A percentile compares a stretch with the other conserved stretches of the same genome.
Evolutionary conservation across 2,329 filamentous ascomycete species (phyloP).

Genomic region (Rasamsonia emersonii): DNA sequence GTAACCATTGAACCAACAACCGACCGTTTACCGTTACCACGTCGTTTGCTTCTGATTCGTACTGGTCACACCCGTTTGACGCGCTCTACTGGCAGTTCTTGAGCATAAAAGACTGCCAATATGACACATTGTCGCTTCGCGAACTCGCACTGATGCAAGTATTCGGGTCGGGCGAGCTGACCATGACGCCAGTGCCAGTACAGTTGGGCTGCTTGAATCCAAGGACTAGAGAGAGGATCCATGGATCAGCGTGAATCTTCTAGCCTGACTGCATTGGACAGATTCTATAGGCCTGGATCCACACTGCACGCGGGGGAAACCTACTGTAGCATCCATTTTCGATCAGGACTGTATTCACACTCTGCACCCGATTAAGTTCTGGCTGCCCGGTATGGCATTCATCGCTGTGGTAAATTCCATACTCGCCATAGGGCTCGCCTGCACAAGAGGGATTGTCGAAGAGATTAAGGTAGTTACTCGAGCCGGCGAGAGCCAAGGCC

Average conservation of each 20-base stretch:
- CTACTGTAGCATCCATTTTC: slow-evolving; percentile 2
- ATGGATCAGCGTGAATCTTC: not conserved
- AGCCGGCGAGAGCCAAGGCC: not conserved
- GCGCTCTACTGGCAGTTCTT: slow-evolving; percentile 1
- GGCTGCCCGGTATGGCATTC: not conserved
- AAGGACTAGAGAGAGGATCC: slow-evolving; percentile 2
- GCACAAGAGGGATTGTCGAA: slow-evolving; percentile 1
- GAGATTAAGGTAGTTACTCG: slow-evolving; percentile 4
- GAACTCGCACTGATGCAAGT: slow-evolving; percentile 2
- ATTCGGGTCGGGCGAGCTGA: not conserved
- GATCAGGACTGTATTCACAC: not conserved
- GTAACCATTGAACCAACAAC: no score
- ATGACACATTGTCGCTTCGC: not conserved
- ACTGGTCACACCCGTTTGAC: no score
- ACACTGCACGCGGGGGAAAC: not conserved
- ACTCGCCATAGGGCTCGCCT: not conserved
- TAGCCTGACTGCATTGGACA: no score
- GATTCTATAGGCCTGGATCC: no score
- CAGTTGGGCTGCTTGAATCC: slow-evolving; percentile 3
- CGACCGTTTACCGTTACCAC: no score
- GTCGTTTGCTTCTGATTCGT: no score
- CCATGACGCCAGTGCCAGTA: not conserved
- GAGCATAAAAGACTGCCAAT: slow-evolving; percentile 1
- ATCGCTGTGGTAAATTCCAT: not conserved
- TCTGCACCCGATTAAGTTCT: not conserved